Evolutionary conservation across 2,329 filamentous ascomycete species (phyloP).

Genomic region (Akanthomyces dipterigenus): DNA sequence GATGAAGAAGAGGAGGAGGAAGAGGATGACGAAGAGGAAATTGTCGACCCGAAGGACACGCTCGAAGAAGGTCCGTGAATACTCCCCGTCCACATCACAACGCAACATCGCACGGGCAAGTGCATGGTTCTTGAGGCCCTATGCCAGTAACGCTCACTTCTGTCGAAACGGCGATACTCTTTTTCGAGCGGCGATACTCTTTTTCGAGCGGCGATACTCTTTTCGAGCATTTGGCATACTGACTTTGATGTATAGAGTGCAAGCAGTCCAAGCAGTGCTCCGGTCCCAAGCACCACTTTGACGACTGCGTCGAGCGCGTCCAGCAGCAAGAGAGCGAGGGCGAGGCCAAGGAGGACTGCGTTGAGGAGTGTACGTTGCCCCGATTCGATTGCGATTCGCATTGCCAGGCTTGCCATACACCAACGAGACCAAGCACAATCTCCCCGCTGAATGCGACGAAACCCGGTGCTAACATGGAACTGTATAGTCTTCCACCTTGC

Average conservation of each 20-base stretch:
- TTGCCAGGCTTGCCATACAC: not conserved
- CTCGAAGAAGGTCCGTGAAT: slow-evolving; percentile 77
- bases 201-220: slow-evolving; percentile 12
- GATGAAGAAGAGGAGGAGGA: slow-evolving; percentile 43
- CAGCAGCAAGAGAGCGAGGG: slow-evolving; percentile 56
- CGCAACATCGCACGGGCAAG: slow-evolving; percentile 7
- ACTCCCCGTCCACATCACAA: not conserved
- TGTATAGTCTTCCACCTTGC: slow-evolving; percentile 92
- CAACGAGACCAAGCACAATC: not conserved
- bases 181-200: no score
- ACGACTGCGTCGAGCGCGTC: slow-evolving; percentile 96
- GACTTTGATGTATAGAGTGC: slow-evolving; percentile 60
- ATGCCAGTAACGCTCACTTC: not conserved
- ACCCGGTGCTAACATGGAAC: not conserved
- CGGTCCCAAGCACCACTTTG: slow-evolving; percentile 92
- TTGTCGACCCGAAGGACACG: slow-evolving; percentile 80
- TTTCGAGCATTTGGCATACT: slow-evolving; percentile 19
- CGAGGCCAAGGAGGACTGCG: slow-evolving; percentile 83
- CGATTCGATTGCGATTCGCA: not conserved
- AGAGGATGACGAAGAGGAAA: slow-evolving; percentile 68
- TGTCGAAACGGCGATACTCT: slow-evolving; percentile 8
- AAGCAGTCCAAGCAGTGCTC: slow-evolving; percentile 77
- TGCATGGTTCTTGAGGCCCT: not conserved
- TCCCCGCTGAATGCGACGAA: not conserved
- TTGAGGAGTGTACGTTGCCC: slow-evolving; percentile 86